Base-by-base conservation (phyloP, 257 asterid genomes). In the Salvia miltiorrhiza region DNA sequence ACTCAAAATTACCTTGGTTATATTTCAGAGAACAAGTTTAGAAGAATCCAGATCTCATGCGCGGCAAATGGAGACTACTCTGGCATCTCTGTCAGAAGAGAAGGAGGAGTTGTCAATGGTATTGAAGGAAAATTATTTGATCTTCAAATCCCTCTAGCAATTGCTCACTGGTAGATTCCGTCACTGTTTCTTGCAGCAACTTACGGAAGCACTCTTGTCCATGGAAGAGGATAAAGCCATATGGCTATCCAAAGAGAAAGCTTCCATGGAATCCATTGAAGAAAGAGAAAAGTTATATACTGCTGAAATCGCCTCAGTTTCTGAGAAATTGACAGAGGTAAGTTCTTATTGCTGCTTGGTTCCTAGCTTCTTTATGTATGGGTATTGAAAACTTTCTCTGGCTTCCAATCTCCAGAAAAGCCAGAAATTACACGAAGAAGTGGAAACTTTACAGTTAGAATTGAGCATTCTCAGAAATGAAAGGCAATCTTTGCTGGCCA, bases 181-280 rank as follows among this genome's bases (percentile, higher is more conserved):
- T 75, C 62, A 17, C 66, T 62, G 19, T 72, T 76, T 69, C 68
- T 66, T 73, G 73, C 88, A 93, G 99, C 96, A 93, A 85, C 88
- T 93, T 71, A 77, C 89, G 53, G 99, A 88, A 75, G 96, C 96
- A 76, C 96, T 93, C 71, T 78, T 90, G 90, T 79, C 85, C 17
- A 76, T 82, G 89, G 99, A 93, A 82, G 97, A 90, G 83, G 95
- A 90, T 79, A 90, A 90, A 81, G 96, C 91, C 65, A 83, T 93
- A 86, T 90, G 95, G 97, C 77, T 82, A 67, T 85, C 97, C 66
- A 93, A 87, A 81, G 97, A 93, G 82, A 87, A 76, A 81, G 93
- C 97, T 83, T 84, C 92, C 45, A 33, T 89, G 50, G 88, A 87
- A 82, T 83, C 83, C 71, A 85, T 85, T 66, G 85, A 79, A 79